Conservation (phyloP, 2,329 filamentous ascomycete genomes). For the Trichophyton schoenleinii region DNA sequence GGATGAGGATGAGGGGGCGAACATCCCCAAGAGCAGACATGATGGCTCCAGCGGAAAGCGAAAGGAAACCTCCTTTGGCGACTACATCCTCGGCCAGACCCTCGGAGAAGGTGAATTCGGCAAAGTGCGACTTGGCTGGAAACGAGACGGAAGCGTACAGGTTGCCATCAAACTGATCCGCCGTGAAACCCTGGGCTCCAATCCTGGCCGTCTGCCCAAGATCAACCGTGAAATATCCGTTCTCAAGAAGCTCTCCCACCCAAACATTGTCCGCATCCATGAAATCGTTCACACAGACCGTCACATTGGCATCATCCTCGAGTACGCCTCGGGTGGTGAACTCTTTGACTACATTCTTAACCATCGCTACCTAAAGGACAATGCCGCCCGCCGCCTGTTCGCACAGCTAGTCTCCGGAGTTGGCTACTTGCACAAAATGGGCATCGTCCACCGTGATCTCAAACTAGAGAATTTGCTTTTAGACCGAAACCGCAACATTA, state of each 20-base stretch:
- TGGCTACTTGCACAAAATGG: conserved; percentile 95
- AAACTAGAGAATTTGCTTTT: conserved; percentile 93
- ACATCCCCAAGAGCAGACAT: conserved; percentile 36
- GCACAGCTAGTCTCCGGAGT: conserved; percentile 93
- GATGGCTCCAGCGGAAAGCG: conserved; percentile 45
- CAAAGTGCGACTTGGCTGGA: conserved; percentile 98
- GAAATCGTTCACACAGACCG: conserved; percentile 98
- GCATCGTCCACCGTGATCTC: conserved; percentile 91
- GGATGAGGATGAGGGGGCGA: conserved; percentile 24
- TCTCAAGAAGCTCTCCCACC: conserved; percentile 72
- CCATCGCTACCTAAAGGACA: conserved; percentile 90
- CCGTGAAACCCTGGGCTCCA: conserved; percentile 75
- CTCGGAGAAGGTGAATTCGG: conserved; percentile 97
- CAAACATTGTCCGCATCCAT: conserved; percentile 91
- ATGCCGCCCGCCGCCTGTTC: conserved; percentile 78
- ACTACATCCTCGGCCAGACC: conserved; percentile 90
- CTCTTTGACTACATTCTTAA: conserved; percentile 97
- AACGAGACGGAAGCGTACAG: conserved; percentile 82
- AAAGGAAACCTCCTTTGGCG: conserved; percentile 82
- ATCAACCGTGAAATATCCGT: conserved; percentile 97
- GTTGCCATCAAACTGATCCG: conserved; percentile 98
- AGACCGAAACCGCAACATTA: conserved; percentile 95
- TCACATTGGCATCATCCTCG: conserved; percentile 94
- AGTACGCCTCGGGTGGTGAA: conserved; percentile 95
- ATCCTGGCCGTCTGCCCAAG: conserved; percentile 81